Evolutionary conservation across 2,329 filamentous ascomycete species (phyloP), one percentile per base, ranked within the genome.

Genomic region (Chrysoporthe cubensis): DNA sequence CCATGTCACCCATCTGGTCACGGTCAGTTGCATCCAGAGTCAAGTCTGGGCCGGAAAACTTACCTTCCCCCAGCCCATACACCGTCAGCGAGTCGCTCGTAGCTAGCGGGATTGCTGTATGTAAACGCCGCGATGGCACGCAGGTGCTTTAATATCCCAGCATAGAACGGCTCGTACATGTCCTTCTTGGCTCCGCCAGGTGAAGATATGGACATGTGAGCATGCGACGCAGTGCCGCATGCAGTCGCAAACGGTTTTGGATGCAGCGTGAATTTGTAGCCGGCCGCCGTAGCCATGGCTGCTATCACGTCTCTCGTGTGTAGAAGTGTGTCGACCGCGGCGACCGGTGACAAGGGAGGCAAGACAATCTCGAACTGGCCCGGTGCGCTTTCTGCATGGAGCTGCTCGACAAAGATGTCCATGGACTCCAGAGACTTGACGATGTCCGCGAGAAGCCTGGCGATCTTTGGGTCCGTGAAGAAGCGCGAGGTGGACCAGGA

Each of bases 351-450:
- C 0, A 83, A 81, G 0, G 89, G 86, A 0, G 90, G 85, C 0
- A 96, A 83, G 1, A 94, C 82, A 66, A 96, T 86, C 77, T 95
- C 92, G 77, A 91, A 96, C 75, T 96, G 92, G 1, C 91, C 91
- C 0, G 85, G 83, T 0, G 90, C 88, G 54, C 87, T 88, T 76
- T 96, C 92, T 0, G 92, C 82, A 72, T 96, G 93, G 73, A 93
- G 86, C 77, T 92, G 88, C 70, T 93, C 87, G 9, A 94, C 80
- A 40, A 86, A 78, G 62, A 96, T 90, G 42, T 86, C 90, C 14
- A 88, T 85, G 0, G 80, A 78, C 1, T 84, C 83, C 1, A 96
- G 84, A 2, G 81, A 80, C 1, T 84, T 81, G 4, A 89, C 83
- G 32, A 94, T 91, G 61, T 91, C 87, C 50, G 89, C 87, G 2